These are phyloP conservation scores for Vickermania ingenoplastis DNA, from an alignment of 208 protist genomes.

Conservation along the genomic window DNA sequence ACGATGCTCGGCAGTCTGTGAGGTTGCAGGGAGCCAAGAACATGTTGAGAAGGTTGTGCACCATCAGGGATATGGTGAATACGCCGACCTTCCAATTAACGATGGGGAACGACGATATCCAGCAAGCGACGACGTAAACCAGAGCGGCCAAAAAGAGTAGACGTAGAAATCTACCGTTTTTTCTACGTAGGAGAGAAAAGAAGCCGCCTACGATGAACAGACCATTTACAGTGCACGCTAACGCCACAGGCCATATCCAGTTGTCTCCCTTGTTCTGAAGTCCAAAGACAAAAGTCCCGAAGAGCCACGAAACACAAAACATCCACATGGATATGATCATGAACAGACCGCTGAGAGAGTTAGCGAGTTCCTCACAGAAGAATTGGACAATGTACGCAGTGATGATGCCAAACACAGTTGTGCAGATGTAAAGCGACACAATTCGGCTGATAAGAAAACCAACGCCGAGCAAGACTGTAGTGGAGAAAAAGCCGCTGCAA, in stretches of 20 bases:
- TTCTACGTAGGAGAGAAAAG: slow-evolving; percentile 21
- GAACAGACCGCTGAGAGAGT: slow-evolving; percentile 25
- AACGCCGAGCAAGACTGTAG: slow-evolving; percentile 55
- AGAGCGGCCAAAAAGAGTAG: slow-evolving; percentile 24
- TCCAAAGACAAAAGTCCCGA: slow-evolving; percentile 43
- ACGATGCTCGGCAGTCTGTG: slow-evolving; percentile 33
- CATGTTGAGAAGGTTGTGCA: slow-evolving; percentile 46
- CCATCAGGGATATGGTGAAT: slow-evolving; percentile 47
- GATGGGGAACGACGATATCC: slow-evolving; percentile 41
- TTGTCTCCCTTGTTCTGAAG: slow-evolving; percentile 18
- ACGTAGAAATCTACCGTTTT: slow-evolving; percentile 28
- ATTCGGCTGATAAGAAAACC: slow-evolving; percentile 59
- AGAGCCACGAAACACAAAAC: slow-evolving; percentile 45
- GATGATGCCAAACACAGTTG: slow-evolving; percentile 1
- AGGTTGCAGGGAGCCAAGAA: slow-evolving; percentile 29
- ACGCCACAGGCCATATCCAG: slow-evolving; percentile 8
- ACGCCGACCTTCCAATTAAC: slow-evolving; percentile 39
- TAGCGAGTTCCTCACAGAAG: slow-evolving; percentile 39
- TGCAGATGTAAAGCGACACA: slow-evolving; percentile 30
- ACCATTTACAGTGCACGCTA: background rate
- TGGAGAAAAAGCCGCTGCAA: slow-evolving; percentile 31
- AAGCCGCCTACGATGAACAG: slow-evolving; percentile 26
- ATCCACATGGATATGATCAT: slow-evolving; percentile 43
- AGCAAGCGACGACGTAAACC: slow-evolving; percentile 35
- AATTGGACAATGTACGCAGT: slow-evolving; percentile 43